phyloP scores from a whole-genome alignment of 164 flowering plant genomes.

The Chloranthus sessilifolius region DNA sequence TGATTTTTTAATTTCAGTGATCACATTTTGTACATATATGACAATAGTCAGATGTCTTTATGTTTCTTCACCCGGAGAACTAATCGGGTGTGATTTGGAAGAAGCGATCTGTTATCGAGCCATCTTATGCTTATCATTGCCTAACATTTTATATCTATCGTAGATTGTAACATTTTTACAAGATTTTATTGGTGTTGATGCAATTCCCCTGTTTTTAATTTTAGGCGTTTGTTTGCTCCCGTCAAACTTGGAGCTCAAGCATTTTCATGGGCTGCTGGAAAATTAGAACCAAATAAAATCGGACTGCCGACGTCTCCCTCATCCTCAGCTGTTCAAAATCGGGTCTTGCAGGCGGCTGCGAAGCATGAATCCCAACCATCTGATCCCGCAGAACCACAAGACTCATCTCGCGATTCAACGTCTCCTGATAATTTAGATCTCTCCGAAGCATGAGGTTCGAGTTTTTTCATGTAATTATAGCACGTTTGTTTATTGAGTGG shows the following conservation, averaged over 20 bases:
- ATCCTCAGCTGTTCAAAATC: conserved; percentile 66
- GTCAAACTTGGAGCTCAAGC: conserved; percentile 73
- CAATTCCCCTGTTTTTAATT: conserved; percentile 2
- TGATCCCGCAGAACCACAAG: conserved; percentile 47
- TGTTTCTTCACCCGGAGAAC: no score
- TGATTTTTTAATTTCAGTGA: no score
- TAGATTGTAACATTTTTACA: no score
- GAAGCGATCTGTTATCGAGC: no score
- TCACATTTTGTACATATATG: no score
- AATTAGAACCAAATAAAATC: conserved; percentile 55
- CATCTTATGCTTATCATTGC: no score
- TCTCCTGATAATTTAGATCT: conserved; percentile 44
- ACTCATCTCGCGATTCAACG: conserved; percentile 27
- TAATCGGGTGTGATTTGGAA: no score
- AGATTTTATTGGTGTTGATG: neutral
- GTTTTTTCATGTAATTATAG: neutral
- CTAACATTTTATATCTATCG: no score
- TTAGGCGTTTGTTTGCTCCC: conserved; percentile 61
- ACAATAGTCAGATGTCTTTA: no score
- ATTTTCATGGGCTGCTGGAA: conserved; percentile 70
- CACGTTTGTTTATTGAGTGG: neutral
- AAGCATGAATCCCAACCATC: conserved; percentile 89
- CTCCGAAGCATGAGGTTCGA: conserved; percentile 40
- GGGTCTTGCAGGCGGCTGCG: conserved; percentile 94
- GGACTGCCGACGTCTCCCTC: conserved; percentile 83